Percentiles rank a stretch among this genome's conserved stretches.
phyloP scores from a whole-genome alignment of 2,329 filamentous ascomycete genomes.

The Neurospora sp. region DNA sequence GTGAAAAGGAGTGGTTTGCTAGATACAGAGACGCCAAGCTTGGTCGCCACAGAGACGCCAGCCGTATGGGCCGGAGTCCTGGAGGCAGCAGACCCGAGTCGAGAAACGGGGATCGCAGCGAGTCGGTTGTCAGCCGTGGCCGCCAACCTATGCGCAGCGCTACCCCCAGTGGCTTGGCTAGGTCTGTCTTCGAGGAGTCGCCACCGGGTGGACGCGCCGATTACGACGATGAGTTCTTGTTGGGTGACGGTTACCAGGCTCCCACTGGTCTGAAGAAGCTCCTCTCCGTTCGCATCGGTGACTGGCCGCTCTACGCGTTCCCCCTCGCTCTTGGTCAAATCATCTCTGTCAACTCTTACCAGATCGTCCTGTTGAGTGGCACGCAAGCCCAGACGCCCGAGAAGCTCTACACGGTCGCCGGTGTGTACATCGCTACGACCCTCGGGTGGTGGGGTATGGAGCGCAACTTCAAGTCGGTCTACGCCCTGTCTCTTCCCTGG shows the following conservation, averaged over 20 bases:
- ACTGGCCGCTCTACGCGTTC: constrained; percentile 55
- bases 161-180: constrained; percentile 15
- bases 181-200: constrained; percentile 22
- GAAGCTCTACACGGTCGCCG: constrained; percentile 51
- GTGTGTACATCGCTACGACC: constrained; percentile 48
- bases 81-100: constrained; percentile 15
- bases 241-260: constrained; percentile 40
- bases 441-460: constrained; percentile 55
- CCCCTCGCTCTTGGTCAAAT: constrained; percentile 53
- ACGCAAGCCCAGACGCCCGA: constrained; percentile 48
- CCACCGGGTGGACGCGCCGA: constrained; percentile 20
- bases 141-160: constrained; percentile 16
- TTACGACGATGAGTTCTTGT: constrained; percentile 24
- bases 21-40: constrained; percentile 49
- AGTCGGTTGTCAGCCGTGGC: constrained; percentile 17
- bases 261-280: constrained; percentile 39
- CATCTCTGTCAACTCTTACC: constrained; percentile 57
- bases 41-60: constrained; percentile 34
- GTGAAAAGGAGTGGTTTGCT: constrained; percentile 58
- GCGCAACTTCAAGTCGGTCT: constrained; percentile 45
- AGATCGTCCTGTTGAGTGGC: constrained; percentile 57
- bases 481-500: constrained; percentile 51
- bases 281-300: constrained; percentile 46
- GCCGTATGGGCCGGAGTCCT: constrained; percentile 15
- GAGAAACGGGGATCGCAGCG: constrained; percentile 12